Evolutionary conservation across 352 stramenopile genomes (phyloP).

Genomic region (Phytophthora palmivora): DNA sequence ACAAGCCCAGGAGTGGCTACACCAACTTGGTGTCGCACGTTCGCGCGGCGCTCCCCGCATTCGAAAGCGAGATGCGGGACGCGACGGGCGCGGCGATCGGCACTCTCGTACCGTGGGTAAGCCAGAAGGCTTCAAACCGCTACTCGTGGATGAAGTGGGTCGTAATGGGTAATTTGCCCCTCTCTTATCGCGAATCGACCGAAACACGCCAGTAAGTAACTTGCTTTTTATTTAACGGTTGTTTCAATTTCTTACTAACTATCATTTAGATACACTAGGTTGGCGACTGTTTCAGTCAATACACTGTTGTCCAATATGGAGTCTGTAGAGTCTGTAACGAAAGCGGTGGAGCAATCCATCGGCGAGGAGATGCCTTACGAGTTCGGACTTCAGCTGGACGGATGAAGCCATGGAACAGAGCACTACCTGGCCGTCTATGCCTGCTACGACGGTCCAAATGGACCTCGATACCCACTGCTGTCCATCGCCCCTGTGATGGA

Average conservation of each 20-base stretch:
- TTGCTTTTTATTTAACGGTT: conserved; percentile 1
- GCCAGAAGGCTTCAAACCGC: conserved; percentile 4
- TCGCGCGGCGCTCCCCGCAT: too few relatives aligned
- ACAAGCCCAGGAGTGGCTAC: too few relatives aligned
- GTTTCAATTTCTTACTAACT: too few relatives aligned
- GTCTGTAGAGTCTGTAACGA: neutral
- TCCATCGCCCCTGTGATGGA: conserved; percentile 8
- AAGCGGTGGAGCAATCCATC: conserved; percentile 4
- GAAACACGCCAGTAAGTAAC: conserved; percentile 18
- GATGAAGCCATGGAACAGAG: too few relatives aligned
- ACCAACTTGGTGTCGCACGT: too few relatives aligned
- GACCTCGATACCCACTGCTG: too few relatives aligned
- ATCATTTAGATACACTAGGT: conserved; percentile 17
- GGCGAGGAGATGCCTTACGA: conserved; percentile 1
- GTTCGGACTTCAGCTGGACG: too few relatives aligned
- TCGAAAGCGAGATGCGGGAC: too few relatives aligned
- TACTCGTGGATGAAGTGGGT: conserved; percentile 17
- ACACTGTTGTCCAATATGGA: conserved; percentile 1
- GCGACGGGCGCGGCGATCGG: too few relatives aligned
- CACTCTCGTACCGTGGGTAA: too few relatives aligned
- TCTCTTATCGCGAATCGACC: conserved; percentile 14
- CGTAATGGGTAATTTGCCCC: conserved; percentile 6
- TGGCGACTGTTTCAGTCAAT: neutral
- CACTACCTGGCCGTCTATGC: too few relatives aligned
- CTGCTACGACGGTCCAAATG: too few relatives aligned